Evolutionary conservation across 768 basidiomycete genomes (phyloP), one percentile per base, ranked within the genome.

Genomic region (Trametes punicea): DNA sequence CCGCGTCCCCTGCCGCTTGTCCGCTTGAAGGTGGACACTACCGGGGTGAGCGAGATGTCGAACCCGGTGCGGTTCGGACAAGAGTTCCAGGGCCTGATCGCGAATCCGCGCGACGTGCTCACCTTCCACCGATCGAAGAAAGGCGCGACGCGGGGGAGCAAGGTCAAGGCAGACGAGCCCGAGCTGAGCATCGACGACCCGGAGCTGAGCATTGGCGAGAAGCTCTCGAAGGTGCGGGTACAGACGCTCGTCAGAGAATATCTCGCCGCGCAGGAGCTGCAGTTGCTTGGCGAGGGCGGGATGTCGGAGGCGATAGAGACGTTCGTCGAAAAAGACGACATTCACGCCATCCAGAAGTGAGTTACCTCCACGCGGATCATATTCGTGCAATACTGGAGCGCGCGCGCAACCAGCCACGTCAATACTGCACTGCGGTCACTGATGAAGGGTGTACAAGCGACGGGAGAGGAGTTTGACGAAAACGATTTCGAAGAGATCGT

Each of bases 51-150:
- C 54, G 90, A 92, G 64, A 93, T 93, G 74, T 93, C 90, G 51
- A 99, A 99, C 69, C 95, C 96, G 21, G 88, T 96, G 48, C 88
- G 97, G 9, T 97, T 99, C 68, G 96, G 97, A 1, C 94, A 96
- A 69, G 91, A 96, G 69, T 98, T 98, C 70, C 82, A 86, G 62
- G 92, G 91, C 1, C 81, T 81, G 20, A 81, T 98, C 31, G 97
- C 97, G 10, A 99, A 99, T 67, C 96, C 97, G 15, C 82, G 93
- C 25, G 96, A 98, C 67, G 82, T 97, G 21, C 81, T 99, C 26
- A 81, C 91, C 31, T 98, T 97, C 73, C 87, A 93, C 69, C 86
- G 92, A 20, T 78, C 87, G 38, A 93, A 91, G 71, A 86, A 85
- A 64, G 62, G 76, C 25, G 74, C 79, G 0, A 64, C 76, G 54